These are phyloP conservation scores for Pestalotiopsis sp. DNA, from an alignment of 2,329 filamentous ascomycete genomes.

Conservation along the genomic window DNA sequence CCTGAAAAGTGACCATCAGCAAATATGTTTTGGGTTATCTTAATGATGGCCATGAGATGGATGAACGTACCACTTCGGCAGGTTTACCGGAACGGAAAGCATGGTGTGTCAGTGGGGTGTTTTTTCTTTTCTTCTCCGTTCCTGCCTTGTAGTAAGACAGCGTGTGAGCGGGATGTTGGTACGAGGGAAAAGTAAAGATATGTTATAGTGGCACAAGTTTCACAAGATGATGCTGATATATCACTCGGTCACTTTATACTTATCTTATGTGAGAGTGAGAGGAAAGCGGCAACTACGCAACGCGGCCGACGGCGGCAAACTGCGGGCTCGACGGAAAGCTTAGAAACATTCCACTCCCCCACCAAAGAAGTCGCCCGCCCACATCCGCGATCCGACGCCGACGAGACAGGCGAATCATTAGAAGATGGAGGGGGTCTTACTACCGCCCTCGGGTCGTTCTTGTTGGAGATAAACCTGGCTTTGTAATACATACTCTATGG, in stretches of 20 bases:
- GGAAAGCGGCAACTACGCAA: background rate
- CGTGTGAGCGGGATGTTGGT: background rate
- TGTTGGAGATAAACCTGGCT: too few species aligned
- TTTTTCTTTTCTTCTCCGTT: background rate
- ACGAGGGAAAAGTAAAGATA: background rate
- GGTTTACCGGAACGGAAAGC: conserved; percentile 42
- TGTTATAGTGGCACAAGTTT: background rate
- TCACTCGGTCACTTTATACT: too few species aligned
- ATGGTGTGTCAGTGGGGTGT: background rate
- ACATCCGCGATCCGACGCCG: conserved; percentile 1
- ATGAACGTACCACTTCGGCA: conserved; percentile 55
- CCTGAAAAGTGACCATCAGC: conserved; percentile 52
- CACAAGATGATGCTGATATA: background rate
- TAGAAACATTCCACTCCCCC: background rate
- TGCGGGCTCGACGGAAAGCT: background rate
- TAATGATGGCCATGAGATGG: background rate
- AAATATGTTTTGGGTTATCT: too few species aligned
- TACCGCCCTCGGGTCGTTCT: too few species aligned
- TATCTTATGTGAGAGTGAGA: background rate
- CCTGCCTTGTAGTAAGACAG: background rate
- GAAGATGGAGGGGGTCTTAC: background rate
- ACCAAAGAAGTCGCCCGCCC: background rate
- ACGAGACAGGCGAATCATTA: background rate
- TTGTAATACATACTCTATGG: too few species aligned
- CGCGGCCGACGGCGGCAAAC: conserved; percentile 1